phyloP scores from a whole-genome alignment of 345 rosid genomes.

The Gossypium anomalum region DNA sequence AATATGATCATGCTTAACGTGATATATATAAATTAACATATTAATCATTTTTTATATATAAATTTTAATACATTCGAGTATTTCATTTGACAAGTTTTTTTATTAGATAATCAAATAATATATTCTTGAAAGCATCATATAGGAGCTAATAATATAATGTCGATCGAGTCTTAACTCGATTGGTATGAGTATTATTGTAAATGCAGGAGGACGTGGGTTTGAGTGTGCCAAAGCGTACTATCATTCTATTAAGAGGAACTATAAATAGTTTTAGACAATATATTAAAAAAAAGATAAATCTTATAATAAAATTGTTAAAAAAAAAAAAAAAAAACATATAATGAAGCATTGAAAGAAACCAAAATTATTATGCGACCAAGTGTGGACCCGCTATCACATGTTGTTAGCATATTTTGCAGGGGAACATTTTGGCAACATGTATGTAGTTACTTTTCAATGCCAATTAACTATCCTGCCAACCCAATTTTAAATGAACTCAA shows the following conservation, averaged over 20 bases:
- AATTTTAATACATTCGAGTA: too few species aligned
- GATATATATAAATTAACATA: too few species aligned
- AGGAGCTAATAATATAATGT: too few species aligned
- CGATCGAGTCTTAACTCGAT: neutral
- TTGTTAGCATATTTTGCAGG: neutral
- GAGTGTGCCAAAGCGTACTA: too few species aligned
- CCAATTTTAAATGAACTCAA: neutral
- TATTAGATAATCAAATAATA: too few species aligned
- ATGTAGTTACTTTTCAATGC: neutral
- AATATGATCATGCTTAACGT: too few species aligned
- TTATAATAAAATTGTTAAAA: too few species aligned
- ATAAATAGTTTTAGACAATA: rapidly evolving
- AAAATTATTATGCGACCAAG: neutral
- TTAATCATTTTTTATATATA: too few species aligned
- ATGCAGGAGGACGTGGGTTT: rapidly evolving
- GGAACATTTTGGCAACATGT: neutral
- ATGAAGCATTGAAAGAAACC: neutral
- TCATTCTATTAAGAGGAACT: rapidly evolving
- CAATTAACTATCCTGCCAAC: neutral
- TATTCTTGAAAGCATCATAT: too few species aligned
- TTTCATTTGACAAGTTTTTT: too few species aligned
- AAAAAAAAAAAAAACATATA: neutral
- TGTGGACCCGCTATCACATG: constrained; percentile 13
- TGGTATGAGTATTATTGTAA: too few species aligned
- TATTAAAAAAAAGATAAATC: too few species aligned